These are phyloP conservation scores for Trichoderma brevicompactum DNA, from an alignment of 2,329 filamentous ascomycete species.

Conservation along the genomic window DNA sequence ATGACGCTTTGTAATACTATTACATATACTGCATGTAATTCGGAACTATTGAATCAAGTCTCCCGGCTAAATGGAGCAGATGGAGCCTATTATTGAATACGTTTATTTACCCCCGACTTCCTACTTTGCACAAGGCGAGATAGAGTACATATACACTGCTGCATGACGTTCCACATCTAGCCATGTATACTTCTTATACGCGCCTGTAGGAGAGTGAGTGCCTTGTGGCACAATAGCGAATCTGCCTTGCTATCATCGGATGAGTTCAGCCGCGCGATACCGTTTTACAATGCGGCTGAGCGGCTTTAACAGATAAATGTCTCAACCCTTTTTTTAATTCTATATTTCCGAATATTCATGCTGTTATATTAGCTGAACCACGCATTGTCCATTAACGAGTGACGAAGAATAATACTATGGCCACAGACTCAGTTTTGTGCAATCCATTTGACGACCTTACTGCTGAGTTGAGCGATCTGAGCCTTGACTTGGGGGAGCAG, in stretches of 20 bases:
- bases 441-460: conserved; percentile 15
- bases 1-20: neutral
- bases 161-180: neutral
- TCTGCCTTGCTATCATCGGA: conserved; percentile 18
- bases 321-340: neutral
- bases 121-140: neutral
- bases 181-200: neutral
- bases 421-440: neutral
- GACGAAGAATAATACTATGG: neutral
- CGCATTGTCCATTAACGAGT: neutral
- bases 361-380: neutral
- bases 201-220: neutral
- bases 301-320: conserved; percentile 11
- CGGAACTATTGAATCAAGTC: neutral
- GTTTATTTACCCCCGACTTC: neutral
- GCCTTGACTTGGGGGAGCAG: neutral
- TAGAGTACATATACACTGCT: neutral
- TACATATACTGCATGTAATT: neutral
- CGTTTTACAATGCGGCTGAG: conserved; percentile 1
- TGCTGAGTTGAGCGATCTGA: neutral
- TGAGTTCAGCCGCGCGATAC: conserved; percentile 5
- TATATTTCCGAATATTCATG: neutral
- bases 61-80: neutral
- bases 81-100: neutral
- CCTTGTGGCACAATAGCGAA: neutral